Base-by-base conservation (phyloP, 2,329 filamentous ascomycete species). In the Orbilia ellipsospora region DNA sequence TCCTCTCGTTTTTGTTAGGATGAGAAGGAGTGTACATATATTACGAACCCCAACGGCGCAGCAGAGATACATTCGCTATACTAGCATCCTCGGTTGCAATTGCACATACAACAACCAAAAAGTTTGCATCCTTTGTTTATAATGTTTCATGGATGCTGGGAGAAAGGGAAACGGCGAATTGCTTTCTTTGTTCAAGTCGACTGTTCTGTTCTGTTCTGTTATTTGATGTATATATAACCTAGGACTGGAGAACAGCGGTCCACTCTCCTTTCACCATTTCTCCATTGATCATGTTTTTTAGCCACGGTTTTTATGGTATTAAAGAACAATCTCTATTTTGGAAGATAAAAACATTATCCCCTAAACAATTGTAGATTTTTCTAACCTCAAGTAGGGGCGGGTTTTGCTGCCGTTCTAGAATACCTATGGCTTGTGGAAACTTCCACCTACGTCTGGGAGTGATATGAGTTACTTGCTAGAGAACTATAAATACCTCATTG, bases 1-100 rank as follows among this genome's bases (percentile, higher is more conserved):
- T 55, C 16, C 18, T 61, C 16, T 45, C 44, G n/a, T 13, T 36
- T n/a, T 59, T n/a, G 23, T 8, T n/a, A 1, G 44, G 15, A 18
- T 44, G 18, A 12, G 48, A 4, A 18, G 69, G 26, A 45, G 44
- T 74, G 69, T 74, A 74, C 18, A 74, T 74, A 74, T 42, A 42
- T 63, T 65, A 66, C 61, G n/a, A 54, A 45, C 20, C 44, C 23
- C 18, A 6, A 26, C 62, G 55, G 40, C 48, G 13, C 48, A 31
- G 61, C 61, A 31, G 51, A 44, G 52, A 55, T 48, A 60, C 63
- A 55, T 55, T 74, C 57, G 20, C 59, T 67, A 6, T n/a, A n/a
- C n/a, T 54, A 13, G 31, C 36, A n/a, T 40, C 16, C 7, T 74
- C 42, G 28, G 18, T 57, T 42, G 57, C 57, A 63, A n/a, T 15